Conservation (phyloP, 768 basidiomycete species). For the Pisolithus sp. region DNA sequence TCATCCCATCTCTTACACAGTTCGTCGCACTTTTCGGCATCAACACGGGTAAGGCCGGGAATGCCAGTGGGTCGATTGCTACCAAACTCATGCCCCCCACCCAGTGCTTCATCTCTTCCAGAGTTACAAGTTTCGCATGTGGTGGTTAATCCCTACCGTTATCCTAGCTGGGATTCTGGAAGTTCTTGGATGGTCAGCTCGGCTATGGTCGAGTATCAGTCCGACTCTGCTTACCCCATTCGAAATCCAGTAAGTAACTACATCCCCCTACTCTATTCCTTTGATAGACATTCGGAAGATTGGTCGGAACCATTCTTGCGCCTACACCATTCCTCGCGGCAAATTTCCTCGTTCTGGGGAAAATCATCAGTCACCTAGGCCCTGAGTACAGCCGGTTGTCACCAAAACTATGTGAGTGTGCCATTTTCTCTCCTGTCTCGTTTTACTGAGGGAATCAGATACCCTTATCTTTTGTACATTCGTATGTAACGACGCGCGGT, state of each 20-base stretch:
- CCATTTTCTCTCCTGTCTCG: neutral
- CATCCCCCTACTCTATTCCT: too few species aligned
- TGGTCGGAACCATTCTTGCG: slow-evolving; percentile 40
- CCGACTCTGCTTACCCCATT: slow-evolving; percentile 24
- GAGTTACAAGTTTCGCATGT: slow-evolving; percentile 37
- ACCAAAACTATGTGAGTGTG: slow-evolving; percentile 21
- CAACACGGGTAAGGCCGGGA: neutral
- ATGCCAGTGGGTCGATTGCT: too few species aligned
- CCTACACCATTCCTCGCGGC: slow-evolving; percentile 54
- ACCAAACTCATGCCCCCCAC: neutral
- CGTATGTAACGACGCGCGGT: slow-evolving; percentile 1
- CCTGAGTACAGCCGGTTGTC: slow-evolving; percentile 44
- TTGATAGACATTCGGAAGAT: slow-evolving; percentile 6
- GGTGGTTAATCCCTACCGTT: slow-evolving; percentile 49
- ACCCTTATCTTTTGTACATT: slow-evolving; percentile 9
- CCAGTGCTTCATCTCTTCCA: slow-evolving; percentile 44
- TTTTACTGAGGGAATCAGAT: slow-evolving; percentile 5
- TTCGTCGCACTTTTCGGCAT: neutral
- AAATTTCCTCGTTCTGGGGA: slow-evolving; percentile 48
- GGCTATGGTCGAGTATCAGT: slow-evolving; percentile 43
- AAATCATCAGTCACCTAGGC: slow-evolving; percentile 39
- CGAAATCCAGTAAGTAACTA: slow-evolving; percentile 37
- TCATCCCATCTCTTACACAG: neutral
- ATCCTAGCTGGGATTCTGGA: slow-evolving; percentile 46
- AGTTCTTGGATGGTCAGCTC: slow-evolving; percentile 47